Conservation (phyloP, 2,329 filamentous ascomycete genomes). For the Emergomyces pasteurianus region DNA sequence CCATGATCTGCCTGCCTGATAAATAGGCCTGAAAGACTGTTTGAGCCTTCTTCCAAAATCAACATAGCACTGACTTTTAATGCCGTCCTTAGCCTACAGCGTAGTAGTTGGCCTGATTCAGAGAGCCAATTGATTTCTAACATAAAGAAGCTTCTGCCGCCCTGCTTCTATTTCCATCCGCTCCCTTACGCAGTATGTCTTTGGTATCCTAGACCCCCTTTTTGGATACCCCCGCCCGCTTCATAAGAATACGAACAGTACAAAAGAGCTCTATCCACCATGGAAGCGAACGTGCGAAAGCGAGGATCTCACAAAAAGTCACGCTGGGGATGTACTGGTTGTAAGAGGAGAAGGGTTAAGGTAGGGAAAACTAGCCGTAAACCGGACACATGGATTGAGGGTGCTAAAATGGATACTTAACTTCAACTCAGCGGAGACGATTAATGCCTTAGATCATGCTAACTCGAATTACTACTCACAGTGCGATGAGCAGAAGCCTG, state of each 20-base stretch:
- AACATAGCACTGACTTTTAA: too few relatives aligned
- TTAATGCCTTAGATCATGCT: not conserved
- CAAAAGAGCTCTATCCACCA: not conserved
- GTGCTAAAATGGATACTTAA: not conserved
- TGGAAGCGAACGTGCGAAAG: not conserved
- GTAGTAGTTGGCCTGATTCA: not conserved
- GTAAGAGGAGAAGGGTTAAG: conserved; percentile 1
- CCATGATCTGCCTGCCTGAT: too few relatives aligned
- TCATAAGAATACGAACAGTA: not conserved
- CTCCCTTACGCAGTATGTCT: not conserved
- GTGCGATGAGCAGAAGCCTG: conserved; percentile 7
- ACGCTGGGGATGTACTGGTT: not conserved
- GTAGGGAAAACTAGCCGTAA: not conserved
- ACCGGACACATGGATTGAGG: not conserved
- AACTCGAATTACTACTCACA: not conserved
- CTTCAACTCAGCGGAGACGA: not conserved
- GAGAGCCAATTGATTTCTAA: not conserved
- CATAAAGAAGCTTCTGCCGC: not conserved
- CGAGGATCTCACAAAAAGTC: not conserved
- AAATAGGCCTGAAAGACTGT: too few relatives aligned
- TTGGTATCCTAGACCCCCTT: not conserved
- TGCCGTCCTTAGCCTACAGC: too few relatives aligned
- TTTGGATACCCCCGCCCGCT: not conserved
- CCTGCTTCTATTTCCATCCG: not conserved
- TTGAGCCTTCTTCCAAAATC: too few relatives aligned